A percentile compares a stretch with the other conserved stretches of the same genome.
Conservation (phyloP, 164 flowering plant genomes). For the Vitis rotundifolia region DNA sequence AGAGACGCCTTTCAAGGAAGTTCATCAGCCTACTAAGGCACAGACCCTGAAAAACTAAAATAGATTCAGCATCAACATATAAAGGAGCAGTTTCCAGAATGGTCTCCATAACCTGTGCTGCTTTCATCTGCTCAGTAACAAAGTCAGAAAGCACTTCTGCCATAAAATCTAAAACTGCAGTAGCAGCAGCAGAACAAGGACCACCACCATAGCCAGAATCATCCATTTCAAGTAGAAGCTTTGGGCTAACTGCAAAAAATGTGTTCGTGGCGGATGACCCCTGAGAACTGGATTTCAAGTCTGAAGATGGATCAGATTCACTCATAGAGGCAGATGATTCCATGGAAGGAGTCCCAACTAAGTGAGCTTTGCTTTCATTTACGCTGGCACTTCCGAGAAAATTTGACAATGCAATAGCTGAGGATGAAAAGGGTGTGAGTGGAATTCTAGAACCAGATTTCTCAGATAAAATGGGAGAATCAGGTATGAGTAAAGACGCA, state of each 20-base stretch:
- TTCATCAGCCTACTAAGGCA: slow-evolving; percentile 92
- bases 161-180: slow-evolving; percentile 89
- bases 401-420: slow-evolving; percentile 72
- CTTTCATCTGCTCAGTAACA: slow-evolving; percentile 87
- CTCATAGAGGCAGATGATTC: slow-evolving; percentile 60
- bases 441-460: slow-evolving; percentile 56
- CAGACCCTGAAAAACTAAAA: slow-evolving; percentile 88
- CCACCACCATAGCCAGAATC: slow-evolving; percentile 97
- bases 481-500: slow-evolving; percentile 43
- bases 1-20: slow-evolving; percentile 89
- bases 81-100: slow-evolving; percentile 82
- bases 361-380: slow-evolving; percentile 48
- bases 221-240: slow-evolving; percentile 80
- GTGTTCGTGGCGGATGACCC: slow-evolving; percentile 47
- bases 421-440: slow-evolving; percentile 53
- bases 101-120: slow-evolving; percentile 60
- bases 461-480: slow-evolving; percentile 77
- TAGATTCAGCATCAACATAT: slow-evolving; percentile 76
- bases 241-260: slow-evolving; percentile 56
- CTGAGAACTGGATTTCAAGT: slow-evolving; percentile 57
- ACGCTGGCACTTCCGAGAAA: slow-evolving; percentile 69
- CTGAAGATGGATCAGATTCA: slow-evolving; percentile 61
- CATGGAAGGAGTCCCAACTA: slow-evolving; percentile 53
- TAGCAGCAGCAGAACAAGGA: slow-evolving; percentile 94
- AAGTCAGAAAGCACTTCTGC: slow-evolving; percentile 93